Base-by-base conservation (phyloP, 371 early-diverging fungal genomes). In the Syncephalastrum monosporum region DNA sequence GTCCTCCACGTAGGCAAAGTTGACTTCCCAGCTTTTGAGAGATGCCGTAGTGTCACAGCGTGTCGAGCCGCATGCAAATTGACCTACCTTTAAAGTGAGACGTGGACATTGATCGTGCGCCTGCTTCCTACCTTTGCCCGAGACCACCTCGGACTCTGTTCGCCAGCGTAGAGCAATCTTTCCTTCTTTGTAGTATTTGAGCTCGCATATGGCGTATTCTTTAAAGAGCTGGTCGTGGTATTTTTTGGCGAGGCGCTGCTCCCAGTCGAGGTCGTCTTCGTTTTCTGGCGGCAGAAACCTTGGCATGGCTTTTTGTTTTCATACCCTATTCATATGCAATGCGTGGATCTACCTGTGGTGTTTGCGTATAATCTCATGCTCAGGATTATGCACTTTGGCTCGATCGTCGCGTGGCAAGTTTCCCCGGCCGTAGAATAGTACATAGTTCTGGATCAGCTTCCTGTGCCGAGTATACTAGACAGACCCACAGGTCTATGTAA, bases 171-270 rank as follows among this genome's bases (percentile, higher is more conserved):
- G 64, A 12, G 91, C 95, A 33, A 94, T 82, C 55, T 81, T 83
- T 5, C 90, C 90, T 59, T 89, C 79, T 55, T 87, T 88, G 73
- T 88, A 91, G 47, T 83, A 74, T 21, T 75, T 80, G 38, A 94
- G 69, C 42, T 94, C 86, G n/a, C 85, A 87, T 4, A 94, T 65
- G 15, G 90, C 88, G 63, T 88, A 94, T 64, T 94, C 95, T 59
- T 91, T 92, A 66, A 90, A 91, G 12, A 94, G 77, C 59, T 80
- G 77, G 58, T 91, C 91, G 57, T 94, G 90, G 65, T 94, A 93
- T 60, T 89, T 88, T 60, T 91, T 89, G 5, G 93, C 93, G 7
- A 93, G 66, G 10, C 93, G 74, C 50, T 87, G 72, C 61, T 91
- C 93, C 93, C 93, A 94, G 44, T 70, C 66, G 45, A 70, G 67